These are phyloP conservation scores for Ochromonas danica DNA, from an alignment of 108 stramenopile genomes.

Conservation along the genomic window DNA sequence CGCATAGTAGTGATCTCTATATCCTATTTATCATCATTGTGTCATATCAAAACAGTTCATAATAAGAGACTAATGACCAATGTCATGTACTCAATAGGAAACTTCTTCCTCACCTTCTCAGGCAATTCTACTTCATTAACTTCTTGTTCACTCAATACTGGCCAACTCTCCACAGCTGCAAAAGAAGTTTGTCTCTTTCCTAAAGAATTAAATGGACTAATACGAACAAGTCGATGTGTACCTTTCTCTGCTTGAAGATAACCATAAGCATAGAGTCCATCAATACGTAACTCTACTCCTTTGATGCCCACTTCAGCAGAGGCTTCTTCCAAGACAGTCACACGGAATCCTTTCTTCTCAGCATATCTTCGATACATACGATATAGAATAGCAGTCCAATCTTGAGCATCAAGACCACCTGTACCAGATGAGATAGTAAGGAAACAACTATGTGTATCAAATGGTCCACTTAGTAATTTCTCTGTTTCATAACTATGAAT, in stretches of 20 bases:
- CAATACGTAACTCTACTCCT: slow-evolving; percentile 72
- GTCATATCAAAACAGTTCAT: background rate
- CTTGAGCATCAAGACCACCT: slow-evolving; percentile 48
- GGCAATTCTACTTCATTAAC: background rate
- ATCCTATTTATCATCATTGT: too few species aligned
- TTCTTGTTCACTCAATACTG: slow-evolving; percentile 66
- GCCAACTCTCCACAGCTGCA: slow-evolving; percentile 86
- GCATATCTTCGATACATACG: slow-evolving; percentile 53
- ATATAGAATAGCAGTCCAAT: slow-evolving; percentile 51
- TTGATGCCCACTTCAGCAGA: slow-evolving; percentile 75
- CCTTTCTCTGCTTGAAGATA: slow-evolving; percentile 87
- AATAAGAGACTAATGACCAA: background rate
- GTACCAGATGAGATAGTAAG: slow-evolving; percentile 48
- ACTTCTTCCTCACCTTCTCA: background rate
- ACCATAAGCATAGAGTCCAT: slow-evolving; percentile 68
- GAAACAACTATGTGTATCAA: slow-evolving; percentile 42
- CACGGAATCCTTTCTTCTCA: slow-evolving; percentile 45
- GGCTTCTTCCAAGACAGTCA: slow-evolving; percentile 27
- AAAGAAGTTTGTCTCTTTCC: slow-evolving; percentile 94
- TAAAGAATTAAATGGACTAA: slow-evolving; percentile 85
- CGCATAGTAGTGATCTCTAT: slow-evolving; percentile 55
- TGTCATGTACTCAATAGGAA: background rate
- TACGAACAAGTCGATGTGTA: slow-evolving; percentile 83
- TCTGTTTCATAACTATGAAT: slow-evolving; percentile 48
- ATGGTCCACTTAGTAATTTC: slow-evolving; percentile 40